phyloP scores from a whole-genome alignment of 2,329 filamentous ascomycete species.

The Aureobasidium sp. region DNA sequence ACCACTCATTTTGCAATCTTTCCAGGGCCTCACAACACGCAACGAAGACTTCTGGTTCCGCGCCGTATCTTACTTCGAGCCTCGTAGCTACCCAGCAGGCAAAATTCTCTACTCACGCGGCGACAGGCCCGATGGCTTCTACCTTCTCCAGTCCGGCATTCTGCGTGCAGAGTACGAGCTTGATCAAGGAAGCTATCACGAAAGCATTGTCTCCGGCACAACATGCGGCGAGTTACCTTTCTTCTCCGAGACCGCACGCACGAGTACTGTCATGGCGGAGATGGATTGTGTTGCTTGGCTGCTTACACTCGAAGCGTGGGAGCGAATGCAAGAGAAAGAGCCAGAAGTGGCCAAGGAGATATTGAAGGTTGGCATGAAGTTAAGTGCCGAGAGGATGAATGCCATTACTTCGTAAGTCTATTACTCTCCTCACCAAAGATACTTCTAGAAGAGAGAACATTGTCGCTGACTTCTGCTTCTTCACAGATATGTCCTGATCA shows the following conservation, averaged over 20 bases:
- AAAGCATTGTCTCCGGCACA: conserved; percentile 88
- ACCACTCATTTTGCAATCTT: conserved; percentile 88
- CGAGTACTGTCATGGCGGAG: conserved; percentile 79
- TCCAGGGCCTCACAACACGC: conserved; percentile 74
- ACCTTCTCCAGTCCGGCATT: conserved; percentile 82
- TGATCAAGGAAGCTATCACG: conserved; percentile 80
- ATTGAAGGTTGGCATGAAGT: conserved; percentile 77
- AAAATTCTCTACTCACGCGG: conserved; percentile 71
- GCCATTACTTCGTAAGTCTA: conserved; percentile 51
- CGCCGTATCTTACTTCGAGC: conserved; percentile 66
- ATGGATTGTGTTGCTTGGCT: conserved; percentile 76
- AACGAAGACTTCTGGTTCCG: conserved; percentile 96
- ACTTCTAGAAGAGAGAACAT: neutral
- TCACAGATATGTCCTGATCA: conserved; percentile 34
- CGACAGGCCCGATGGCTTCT: conserved; percentile 72
- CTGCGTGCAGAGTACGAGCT: conserved; percentile 84
- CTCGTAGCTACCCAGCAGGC: conserved; percentile 59
- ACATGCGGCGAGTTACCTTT: conserved; percentile 96
- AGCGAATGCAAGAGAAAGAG: conserved; percentile 61
- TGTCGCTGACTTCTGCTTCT: neutral
- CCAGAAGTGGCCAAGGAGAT: conserved; percentile 76
- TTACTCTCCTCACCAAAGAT: too few species aligned
- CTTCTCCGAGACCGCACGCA: conserved; percentile 83
- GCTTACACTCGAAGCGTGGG: conserved; percentile 66
- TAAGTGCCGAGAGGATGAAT: conserved; percentile 90